Percentiles rank a stretch among this genome's conserved stretches.
Evolutionary conservation across 2,329 filamentous ascomycete species (phyloP).

Genomic region (Ceratocystis albifundus): DNA sequence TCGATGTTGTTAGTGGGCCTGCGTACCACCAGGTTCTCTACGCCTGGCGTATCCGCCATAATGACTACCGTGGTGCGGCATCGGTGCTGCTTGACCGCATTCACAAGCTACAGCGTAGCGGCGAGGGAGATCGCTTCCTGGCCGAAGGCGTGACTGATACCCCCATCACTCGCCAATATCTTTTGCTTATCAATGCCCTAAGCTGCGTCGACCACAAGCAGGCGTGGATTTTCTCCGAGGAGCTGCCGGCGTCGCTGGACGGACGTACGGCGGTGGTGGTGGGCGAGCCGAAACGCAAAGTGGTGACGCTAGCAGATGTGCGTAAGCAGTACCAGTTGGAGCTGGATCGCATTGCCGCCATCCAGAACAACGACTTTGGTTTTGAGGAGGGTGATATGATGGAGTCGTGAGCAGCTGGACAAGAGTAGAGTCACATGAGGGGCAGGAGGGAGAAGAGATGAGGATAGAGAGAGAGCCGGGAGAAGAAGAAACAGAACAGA

Average conservation of each 20-base stretch:
- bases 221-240: conserved; percentile 64
- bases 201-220: conserved; percentile 69
- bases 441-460: neutral
- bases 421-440: conserved; percentile 10
- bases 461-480: no score
- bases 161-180: conserved; percentile 60
- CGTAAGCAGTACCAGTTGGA: conserved; percentile 82
- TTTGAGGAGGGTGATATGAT: conserved; percentile 49
- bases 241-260: conserved; percentile 26
- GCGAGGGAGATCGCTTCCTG: conserved; percentile 43
- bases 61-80: conserved; percentile 73
- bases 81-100: conserved; percentile 52
- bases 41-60: conserved; percentile 72
- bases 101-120: conserved; percentile 43
- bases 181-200: conserved; percentile 87
- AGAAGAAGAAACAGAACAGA: no score
- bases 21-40: conserved; percentile 86
- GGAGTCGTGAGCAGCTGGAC: conserved; percentile 36
- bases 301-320: conserved; percentile 77
- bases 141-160: conserved; percentile 49
- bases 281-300: conserved; percentile 47
- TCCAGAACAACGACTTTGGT: conserved; percentile 81
- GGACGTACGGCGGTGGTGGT: conserved; percentile 23
- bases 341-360: conserved; percentile 74
- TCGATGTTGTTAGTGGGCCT: conserved; percentile 55